Percentiles rank a stretch among this genome's conserved stretches.
phyloP scores from a whole-genome alignment of 2,329 filamentous ascomycete species.

The Madurella mycetomatis region DNA sequence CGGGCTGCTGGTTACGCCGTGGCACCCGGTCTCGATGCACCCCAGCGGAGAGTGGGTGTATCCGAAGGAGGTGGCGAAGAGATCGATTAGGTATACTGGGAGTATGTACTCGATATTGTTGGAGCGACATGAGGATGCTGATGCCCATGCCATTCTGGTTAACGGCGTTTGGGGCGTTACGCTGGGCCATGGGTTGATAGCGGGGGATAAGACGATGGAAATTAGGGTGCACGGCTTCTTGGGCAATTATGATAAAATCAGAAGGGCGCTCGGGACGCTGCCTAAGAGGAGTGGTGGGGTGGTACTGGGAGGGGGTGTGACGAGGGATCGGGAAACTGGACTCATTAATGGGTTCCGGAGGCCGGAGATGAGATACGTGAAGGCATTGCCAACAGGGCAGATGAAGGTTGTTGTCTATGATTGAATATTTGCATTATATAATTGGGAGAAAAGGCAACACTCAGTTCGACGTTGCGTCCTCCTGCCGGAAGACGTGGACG shows the following conservation, averaged over 20 bases:
- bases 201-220: conserved; percentile 29
- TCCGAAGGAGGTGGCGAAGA: conserved; percentile 31
- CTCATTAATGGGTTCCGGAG: conserved; percentile 34
- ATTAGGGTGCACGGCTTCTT: conserved; percentile 51
- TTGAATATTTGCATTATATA: not conserved
- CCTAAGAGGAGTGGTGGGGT: conserved; percentile 36
- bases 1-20: conserved; percentile 51
- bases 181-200: conserved; percentile 51
- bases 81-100: conserved; percentile 42
- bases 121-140: conserved; percentile 38
- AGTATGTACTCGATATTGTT: conserved; percentile 55
- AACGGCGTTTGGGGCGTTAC: conserved; percentile 51
- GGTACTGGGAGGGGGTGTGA: conserved; percentile 41
- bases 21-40: conserved; percentile 48
- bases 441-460: not conserved
- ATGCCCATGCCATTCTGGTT: conserved; percentile 49
- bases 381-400: not conserved
- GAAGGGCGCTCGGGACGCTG: conserved; percentile 36
- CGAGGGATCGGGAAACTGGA: conserved; percentile 36
- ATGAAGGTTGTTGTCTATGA: not conserved
- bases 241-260: conserved; percentile 45
- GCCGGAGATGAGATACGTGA: not conserved
- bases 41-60: conserved; percentile 25
- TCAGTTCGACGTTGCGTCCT: no score
- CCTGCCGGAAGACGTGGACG: no score